Evolutionary conservation across 345 rosid genomes (phyloP).

Genomic region (Carallia pectinifolia): DNA sequence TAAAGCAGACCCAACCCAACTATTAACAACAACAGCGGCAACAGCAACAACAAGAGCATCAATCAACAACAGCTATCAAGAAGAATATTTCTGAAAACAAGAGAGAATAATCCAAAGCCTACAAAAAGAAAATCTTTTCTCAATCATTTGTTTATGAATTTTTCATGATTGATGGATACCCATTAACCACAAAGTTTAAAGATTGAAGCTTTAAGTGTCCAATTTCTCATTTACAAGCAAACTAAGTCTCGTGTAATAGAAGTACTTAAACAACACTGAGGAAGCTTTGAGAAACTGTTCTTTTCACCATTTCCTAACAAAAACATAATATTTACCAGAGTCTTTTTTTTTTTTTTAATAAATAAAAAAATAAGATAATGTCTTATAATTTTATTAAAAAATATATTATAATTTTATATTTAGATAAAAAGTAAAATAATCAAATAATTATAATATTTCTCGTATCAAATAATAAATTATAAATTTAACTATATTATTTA

Average conservation of each 20-base stretch:
- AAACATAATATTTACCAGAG: background rate
- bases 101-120: constrained; percentile 46
- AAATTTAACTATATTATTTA: no score
- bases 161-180: constrained; percentile 59
- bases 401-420: no score
- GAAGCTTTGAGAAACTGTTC: constrained; percentile 2
- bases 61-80: constrained; percentile 27
- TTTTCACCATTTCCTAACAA: background rate
- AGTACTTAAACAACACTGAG: constrained; percentile 11
- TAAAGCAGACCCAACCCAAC: constrained; percentile 24
- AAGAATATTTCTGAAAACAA: constrained; percentile 58
- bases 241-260: constrained; percentile 11
- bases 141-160: constrained; percentile 64
- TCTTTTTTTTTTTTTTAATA: no score
- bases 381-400: no score
- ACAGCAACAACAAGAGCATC: constrained; percentile 25
- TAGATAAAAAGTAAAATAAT: no score
- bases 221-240: constrained; percentile 7
- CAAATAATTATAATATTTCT: no score
- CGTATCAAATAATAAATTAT: no score
- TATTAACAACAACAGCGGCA: constrained; percentile 27
- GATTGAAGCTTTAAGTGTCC: constrained; percentile 21
- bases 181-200: constrained; percentile 42
- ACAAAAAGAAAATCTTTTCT: constrained; percentile 33
- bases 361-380: no score